phyloP scores from a whole-genome alignment of 208 protist genomes.

The Trypanosoma theileri region DNA sequence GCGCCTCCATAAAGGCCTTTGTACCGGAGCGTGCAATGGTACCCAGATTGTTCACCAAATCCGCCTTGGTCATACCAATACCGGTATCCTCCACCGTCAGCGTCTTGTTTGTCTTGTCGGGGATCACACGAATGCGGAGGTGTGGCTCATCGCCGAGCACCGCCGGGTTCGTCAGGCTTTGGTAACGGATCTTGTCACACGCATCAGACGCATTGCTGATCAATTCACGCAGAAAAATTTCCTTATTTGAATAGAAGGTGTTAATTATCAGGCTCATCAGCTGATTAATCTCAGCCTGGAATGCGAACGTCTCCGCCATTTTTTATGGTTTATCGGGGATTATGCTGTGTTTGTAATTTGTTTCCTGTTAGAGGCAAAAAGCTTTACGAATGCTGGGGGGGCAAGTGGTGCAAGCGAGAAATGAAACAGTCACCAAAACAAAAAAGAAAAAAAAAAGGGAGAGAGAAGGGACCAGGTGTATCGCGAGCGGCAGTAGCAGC shows the following conservation, averaged over 20 bases:
- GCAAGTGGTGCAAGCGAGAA: too few relatives aligned
- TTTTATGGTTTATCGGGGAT: neutral
- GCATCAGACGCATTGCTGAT: slow-evolving; percentile 99
- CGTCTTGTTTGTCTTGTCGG: slow-evolving; percentile 95
- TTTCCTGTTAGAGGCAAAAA: too few relatives aligned
- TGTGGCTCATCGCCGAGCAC: slow-evolving; percentile 92
- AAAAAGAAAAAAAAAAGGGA: too few relatives aligned
- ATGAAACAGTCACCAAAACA: too few relatives aligned
- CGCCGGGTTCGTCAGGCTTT: slow-evolving; percentile 93
- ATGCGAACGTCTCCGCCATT: slow-evolving; percentile 54
- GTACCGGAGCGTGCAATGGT: slow-evolving; percentile 99
- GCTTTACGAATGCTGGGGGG: too few relatives aligned
- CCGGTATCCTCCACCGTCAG: slow-evolving; percentile 97
- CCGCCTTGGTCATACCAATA: slow-evolving; percentile 99
- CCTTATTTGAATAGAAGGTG: slow-evolving; percentile 99
- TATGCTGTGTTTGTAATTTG: too few relatives aligned
- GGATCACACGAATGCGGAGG: slow-evolving; percentile 95
- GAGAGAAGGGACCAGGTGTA: too few relatives aligned
- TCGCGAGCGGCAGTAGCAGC: too few relatives aligned
- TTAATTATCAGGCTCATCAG: slow-evolving; percentile 99
- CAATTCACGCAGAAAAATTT: slow-evolving; percentile 99
- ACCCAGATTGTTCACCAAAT: slow-evolving; percentile 98
- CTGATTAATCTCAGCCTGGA: slow-evolving; percentile 97
- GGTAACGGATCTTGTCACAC: slow-evolving; percentile 98
- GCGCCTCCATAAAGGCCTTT: slow-evolving; percentile 98